These are phyloP conservation scores for Cadophora gregata DNA, from an alignment of 2,329 filamentous ascomycete species.

Conservation along the genomic window DNA sequence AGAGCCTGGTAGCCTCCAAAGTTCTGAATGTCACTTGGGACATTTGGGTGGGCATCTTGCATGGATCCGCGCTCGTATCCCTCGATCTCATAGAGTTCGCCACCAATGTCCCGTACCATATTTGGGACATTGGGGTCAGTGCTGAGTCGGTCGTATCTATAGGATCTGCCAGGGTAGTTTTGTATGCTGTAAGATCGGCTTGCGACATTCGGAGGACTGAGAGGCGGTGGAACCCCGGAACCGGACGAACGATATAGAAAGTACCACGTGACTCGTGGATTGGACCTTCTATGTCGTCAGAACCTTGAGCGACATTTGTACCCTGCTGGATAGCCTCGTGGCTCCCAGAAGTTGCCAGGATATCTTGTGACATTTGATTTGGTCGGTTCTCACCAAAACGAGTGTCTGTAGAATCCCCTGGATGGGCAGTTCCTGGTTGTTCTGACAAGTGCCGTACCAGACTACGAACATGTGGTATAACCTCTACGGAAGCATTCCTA, in stretches of 20 bases:
- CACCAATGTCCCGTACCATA: not conserved
- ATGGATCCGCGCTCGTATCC: not conserved
- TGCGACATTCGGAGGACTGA: not conserved
- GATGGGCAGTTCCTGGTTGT: not conserved
- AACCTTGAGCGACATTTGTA: not conserved
- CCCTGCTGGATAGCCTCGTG: not conserved
- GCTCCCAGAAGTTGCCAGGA: not conserved
- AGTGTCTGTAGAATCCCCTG: not conserved
- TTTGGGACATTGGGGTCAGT: not conserved
- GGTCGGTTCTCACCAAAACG: not conserved
- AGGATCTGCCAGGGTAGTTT: no score
- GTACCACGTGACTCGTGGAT: not conserved
- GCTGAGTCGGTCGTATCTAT: no score
- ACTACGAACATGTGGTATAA: slow-evolving; percentile 4
- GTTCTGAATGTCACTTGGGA: not conserved
- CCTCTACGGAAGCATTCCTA: not conserved
- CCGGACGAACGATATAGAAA: not conserved
- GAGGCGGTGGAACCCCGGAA: not conserved
- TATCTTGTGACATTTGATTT: not conserved
- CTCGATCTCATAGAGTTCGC: not conserved
- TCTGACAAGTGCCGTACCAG: not conserved
- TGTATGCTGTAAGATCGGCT: no score
- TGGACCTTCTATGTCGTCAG: not conserved
- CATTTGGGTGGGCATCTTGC: not conserved
- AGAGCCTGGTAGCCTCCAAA: not conserved